A percentile compares a stretch with the other conserved stretches of the same genome.
Evolutionary conservation across 352 stramenopile species (phyloP).

Genomic region (Pythium dissotocum): DNA sequence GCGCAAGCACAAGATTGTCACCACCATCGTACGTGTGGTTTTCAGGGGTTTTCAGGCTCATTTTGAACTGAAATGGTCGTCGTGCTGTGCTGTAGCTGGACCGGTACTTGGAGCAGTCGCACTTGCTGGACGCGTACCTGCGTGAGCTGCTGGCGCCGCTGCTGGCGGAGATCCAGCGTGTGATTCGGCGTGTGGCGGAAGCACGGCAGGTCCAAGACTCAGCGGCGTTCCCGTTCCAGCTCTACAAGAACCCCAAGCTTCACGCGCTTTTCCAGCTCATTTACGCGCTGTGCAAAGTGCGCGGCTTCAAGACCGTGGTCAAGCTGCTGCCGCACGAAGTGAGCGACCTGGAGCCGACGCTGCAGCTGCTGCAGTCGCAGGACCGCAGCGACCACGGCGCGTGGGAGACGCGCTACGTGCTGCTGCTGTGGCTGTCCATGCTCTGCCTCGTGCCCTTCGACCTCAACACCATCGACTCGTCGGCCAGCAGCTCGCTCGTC

Average conservation of each 20-base stretch:
- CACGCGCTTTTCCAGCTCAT: conserved; percentile 91
- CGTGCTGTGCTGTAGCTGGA: conserved; percentile 48
- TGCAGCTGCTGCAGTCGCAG: conserved; percentile 87
- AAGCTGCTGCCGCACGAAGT: conserved; percentile 96
- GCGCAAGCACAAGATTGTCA: conserved; percentile 41
- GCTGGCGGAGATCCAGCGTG: conserved; percentile 63
- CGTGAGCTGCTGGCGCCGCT: conserved; percentile 67
- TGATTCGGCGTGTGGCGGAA: conserved; percentile 44
- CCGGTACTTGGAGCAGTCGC: conserved; percentile 89
- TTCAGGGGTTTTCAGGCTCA: not conserved
- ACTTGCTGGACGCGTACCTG: conserved; percentile 90
- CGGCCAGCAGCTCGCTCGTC: conserved; percentile 62
- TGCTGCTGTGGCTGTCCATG: conserved; percentile 98
- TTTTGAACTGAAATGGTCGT: not conserved
- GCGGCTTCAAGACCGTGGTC: conserved; percentile 95
- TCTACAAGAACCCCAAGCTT: conserved; percentile 70
- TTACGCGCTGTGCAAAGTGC: conserved; percentile 96
- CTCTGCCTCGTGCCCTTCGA: conserved; percentile 98
- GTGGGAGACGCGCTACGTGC: conserved; percentile 79
- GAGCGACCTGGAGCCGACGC: conserved; percentile 94
- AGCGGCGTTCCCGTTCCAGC: conserved; percentile 71
- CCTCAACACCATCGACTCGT: conserved; percentile 95
- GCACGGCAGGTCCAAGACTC: conserved; percentile 25
- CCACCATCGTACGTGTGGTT: conserved; percentile 43
- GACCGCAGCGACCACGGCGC: conserved; percentile 76